These are phyloP conservation scores for Bruguiera sexangula DNA, from an alignment of 345 rosid genomes.

Conservation along the genomic window DNA sequence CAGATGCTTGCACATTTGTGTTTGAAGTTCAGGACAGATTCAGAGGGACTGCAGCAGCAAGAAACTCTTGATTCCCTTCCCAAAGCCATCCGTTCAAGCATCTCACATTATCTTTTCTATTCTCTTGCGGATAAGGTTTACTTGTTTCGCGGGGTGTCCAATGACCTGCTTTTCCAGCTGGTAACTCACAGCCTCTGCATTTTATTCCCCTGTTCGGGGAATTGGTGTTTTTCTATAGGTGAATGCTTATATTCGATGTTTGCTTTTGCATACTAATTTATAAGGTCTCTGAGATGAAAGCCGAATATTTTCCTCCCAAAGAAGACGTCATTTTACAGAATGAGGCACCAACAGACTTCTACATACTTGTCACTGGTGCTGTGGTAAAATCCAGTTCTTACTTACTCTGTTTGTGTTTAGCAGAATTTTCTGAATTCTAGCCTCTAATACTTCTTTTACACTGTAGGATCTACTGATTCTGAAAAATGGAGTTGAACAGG, in stretches of 20 bases:
- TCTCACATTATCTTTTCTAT: slow-evolving; percentile 34
- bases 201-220: not conserved
- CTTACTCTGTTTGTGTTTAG: not conserved
- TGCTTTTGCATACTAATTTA: not conserved
- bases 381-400: slow-evolving; percentile 17
- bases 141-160: slow-evolving; percentile 27
- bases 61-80: slow-evolving; percentile 37
- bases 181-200: not conserved
- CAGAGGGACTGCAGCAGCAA: slow-evolving; percentile 35
- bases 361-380: slow-evolving; percentile 32
- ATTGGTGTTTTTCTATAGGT: not conserved
- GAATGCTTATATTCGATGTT: not conserved
- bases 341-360: slow-evolving; percentile 35
- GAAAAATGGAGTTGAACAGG: slow-evolving; percentile 31
- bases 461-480: slow-evolving; percentile 22
- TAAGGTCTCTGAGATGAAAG: slow-evolving; percentile 38
- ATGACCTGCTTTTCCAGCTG: slow-evolving; percentile 31
- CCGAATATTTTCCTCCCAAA: slow-evolving; percentile 34
- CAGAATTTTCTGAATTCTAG: not conserved
- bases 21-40: slow-evolving; percentile 34
- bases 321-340: slow-evolving; percentile 35
- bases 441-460: not conserved
- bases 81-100: slow-evolving; percentile 35
- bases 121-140: slow-evolving; percentile 28
- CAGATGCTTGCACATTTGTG: slow-evolving; percentile 33